phyloP scores from a whole-genome alignment of 345 rosid species.

The Aurinia saxatilis region DNA sequence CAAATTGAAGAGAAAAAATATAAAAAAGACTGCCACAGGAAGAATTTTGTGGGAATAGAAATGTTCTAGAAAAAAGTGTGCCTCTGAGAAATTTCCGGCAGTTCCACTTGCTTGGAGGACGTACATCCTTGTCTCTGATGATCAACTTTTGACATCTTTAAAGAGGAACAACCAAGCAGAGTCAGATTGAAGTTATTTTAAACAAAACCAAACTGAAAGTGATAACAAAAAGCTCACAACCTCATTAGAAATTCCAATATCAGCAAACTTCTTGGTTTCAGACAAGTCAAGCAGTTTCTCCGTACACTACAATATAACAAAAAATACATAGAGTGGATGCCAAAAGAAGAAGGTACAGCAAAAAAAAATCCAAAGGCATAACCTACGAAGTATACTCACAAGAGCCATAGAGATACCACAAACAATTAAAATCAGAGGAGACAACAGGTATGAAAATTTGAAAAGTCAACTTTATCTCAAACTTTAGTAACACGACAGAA shows the following conservation, averaged over 20 bases:
- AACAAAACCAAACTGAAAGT: slow-evolving; percentile 13
- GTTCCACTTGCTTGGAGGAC: slow-evolving; percentile 15
- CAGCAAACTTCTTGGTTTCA: slow-evolving; percentile 32
- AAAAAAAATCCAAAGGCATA: slow-evolving; percentile 3
- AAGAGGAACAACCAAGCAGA: slow-evolving; percentile 9
- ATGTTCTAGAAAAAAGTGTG: not conserved
- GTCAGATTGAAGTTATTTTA: no score
- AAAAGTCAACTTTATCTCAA: slow-evolving; percentile 21
- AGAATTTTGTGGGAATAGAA: not conserved
- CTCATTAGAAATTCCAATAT: slow-evolving; percentile 29
- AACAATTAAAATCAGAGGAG: slow-evolving; percentile 17
- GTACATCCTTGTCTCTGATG: slow-evolving; percentile 17
- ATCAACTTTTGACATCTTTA: slow-evolving; percentile 20
- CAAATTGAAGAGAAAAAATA: not conserved
- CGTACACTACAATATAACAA: slow-evolving; percentile 34
- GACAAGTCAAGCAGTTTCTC: slow-evolving; percentile 44
- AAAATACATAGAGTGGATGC: slow-evolving; percentile 7
- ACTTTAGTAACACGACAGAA: slow-evolving; percentile 11
- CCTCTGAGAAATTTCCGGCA: slow-evolving; percentile 33
- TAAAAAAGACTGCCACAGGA: slow-evolving; percentile 1
- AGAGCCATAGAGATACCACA: slow-evolving; percentile 15
- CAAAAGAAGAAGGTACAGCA: not conserved
- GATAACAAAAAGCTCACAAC: slow-evolving; percentile 26
- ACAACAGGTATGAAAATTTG: slow-evolving; percentile 3
- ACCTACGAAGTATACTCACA: slow-evolving; percentile 12